phyloP scores from a whole-genome alignment of 768 basidiomycete genomes.

The Lactarius indigo region DNA sequence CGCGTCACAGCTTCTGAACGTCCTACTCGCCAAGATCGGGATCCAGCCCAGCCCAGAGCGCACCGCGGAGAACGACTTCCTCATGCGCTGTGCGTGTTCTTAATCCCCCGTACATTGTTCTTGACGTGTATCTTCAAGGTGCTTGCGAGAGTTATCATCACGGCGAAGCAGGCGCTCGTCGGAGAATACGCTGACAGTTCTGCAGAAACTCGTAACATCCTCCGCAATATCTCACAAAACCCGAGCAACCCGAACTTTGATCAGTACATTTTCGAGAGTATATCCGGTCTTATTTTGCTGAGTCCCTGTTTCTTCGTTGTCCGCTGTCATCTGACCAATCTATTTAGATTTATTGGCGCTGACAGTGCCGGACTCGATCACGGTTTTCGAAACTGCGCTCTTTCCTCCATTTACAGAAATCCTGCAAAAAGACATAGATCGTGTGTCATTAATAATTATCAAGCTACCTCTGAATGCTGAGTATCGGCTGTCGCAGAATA shows the following conservation, averaged over 20 bases:
- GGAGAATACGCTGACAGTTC: conserved; percentile 60
- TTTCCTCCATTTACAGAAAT: conserved; percentile 88
- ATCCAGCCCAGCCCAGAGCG: conserved; percentile 79
- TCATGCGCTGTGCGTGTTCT: conserved; percentile 86
- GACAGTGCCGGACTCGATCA: conserved; percentile 60
- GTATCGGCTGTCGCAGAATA: conserved; percentile 58
- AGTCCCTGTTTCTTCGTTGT: conserved; percentile 7
- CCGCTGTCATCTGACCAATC: neutral
- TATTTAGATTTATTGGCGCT: conserved; percentile 72
- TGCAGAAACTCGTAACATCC: conserved; percentile 77
- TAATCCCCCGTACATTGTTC: conserved; percentile 8
- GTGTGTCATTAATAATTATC: conserved; percentile 41
- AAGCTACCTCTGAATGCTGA: neutral
- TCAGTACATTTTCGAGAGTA: conserved; percentile 95
- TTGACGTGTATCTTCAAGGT: conserved; percentile 49
- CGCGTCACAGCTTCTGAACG: conserved; percentile 67
- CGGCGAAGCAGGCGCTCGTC: conserved; percentile 73
- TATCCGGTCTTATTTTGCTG: conserved; percentile 91
- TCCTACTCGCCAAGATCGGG: conserved; percentile 78
- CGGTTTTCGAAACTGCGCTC: conserved; percentile 73
- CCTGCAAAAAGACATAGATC: conserved; percentile 89
- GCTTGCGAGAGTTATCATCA: conserved; percentile 91
- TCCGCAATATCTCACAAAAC: conserved; percentile 88
- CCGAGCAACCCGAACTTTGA: conserved; percentile 98
- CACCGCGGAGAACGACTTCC: conserved; percentile 93